Base-by-base conservation (phyloP, 352 stramenopile species). In the Phytophthora rubi region DNA sequence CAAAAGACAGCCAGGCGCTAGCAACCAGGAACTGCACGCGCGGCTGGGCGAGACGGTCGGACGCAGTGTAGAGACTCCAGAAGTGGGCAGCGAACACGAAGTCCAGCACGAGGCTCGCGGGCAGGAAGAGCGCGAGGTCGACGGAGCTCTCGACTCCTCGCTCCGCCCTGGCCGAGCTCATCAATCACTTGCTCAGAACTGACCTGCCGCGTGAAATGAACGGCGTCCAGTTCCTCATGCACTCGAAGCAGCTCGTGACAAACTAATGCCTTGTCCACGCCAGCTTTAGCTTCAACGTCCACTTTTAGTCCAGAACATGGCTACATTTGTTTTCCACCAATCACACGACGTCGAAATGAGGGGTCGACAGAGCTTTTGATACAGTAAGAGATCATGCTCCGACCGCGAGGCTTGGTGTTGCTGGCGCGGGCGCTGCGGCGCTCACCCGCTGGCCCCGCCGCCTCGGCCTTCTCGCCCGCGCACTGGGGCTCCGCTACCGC, bases 51-150 rank as follows among this genome's bases (percentile, higher is more conserved):
- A 56, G 49, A 3, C 66, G 48, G 28, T 54, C 65, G 47, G 33
- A 57, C 6, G 59, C 47, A 2, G 35, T 37, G 60, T 73, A 73
- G 8, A 73, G 35, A 4, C 54, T 67, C 48, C 48, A 47, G 42
- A 73, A 70, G 66, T 70, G 58, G 23, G 58, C 35, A 26, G 54
- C 53, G 48, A 73, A 61, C 7, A 52, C 13, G 32, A 73, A 73
- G 54, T 57, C 62, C 35, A 62, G 47, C 21, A 70, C 66, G 32
- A 73, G 60, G 53, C 67, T 65, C 48, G 51, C 47, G 26, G 66
- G 66, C 23, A 70, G 66, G 30, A 58, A 62, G 47, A 73, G 53
- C 30, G 47, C 54, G 30, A 51, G 56, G 26, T 65, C 48, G 6
- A 57, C n/a, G 16, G 47, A 23, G 45, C 45, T 23, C 18, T 15